These are phyloP conservation scores for Aspergillus pseudoglaucus DNA, from an alignment of 2,329 filamentous ascomycete species.

Conservation along the genomic window DNA sequence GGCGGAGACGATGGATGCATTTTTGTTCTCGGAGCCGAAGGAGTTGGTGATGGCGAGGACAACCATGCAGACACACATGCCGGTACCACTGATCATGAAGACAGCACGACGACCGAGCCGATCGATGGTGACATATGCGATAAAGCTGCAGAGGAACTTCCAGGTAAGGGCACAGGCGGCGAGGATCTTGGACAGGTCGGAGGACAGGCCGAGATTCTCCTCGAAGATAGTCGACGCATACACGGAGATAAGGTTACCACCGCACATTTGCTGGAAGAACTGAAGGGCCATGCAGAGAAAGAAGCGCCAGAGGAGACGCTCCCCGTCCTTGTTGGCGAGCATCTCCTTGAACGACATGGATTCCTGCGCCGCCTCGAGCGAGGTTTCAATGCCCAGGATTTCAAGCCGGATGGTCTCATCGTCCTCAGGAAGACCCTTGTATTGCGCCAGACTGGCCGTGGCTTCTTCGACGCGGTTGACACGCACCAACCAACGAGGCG, in stretches of 20 bases:
- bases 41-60: slow-evolving; percentile 41
- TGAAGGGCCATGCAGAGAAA: slow-evolving; percentile 12
- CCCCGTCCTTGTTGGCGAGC: slow-evolving; percentile 11
- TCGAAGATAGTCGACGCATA: slow-evolving; percentile 14
- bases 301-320: slow-evolving; percentile 16
- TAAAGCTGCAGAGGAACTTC: slow-evolving; percentile 49
- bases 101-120: slow-evolving; percentile 45
- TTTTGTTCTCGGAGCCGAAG: slow-evolving; percentile 16
- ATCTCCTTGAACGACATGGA: slow-evolving; percentile 12
- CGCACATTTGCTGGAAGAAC: slow-evolving; percentile 16
- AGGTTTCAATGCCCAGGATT: slow-evolving; percentile 13
- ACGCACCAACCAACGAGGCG: slow-evolving; percentile 22
- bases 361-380: slow-evolving; percentile 11
- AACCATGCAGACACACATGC: slow-evolving; percentile 52
- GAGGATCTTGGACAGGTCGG: slow-evolving; percentile 26
- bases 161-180: slow-evolving; percentile 49
- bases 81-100: slow-evolving; percentile 47
- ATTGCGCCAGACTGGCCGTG: slow-evolving; percentile 7
- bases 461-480: slow-evolving; percentile 14
- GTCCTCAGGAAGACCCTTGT: slow-evolving; percentile 8
- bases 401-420: slow-evolving; percentile 10
- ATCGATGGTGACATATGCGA: slow-evolving; percentile 47
- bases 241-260: slow-evolving; percentile 12
- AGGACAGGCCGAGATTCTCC: slow-evolving; percentile 9
- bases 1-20: slow-evolving; percentile 12